A percentile compares a stretch with the other conserved stretches of the same genome.
Evolutionary conservation across 352 stramenopile genomes (phyloP).

Genomic region (Globisporangium cystogenes): DNA sequence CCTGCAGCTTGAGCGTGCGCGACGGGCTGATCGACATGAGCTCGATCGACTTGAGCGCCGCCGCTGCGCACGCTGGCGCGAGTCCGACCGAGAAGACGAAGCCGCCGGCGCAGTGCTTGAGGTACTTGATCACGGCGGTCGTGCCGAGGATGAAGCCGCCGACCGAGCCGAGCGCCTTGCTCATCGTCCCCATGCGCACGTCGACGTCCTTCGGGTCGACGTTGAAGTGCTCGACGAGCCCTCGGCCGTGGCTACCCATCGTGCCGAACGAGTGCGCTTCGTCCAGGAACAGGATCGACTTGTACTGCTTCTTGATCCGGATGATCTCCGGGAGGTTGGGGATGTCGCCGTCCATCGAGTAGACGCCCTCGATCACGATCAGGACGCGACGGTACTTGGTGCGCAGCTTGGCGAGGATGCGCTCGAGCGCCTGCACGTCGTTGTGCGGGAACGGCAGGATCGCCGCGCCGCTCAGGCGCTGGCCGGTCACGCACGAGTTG

Average conservation of each 20-base stretch:
- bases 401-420: slow-evolving; percentile 61
- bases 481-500: slow-evolving; percentile 72
- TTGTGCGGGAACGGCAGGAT: slow-evolving; percentile 80
- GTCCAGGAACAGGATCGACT: slow-evolving; percentile 51
- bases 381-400: slow-evolving; percentile 73
- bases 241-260: slow-evolving; percentile 45
- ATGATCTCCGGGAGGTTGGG: slow-evolving; percentile 46
- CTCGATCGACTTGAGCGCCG: slow-evolving; percentile 62
- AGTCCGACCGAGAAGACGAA: slow-evolving; percentile 81
- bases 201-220: slow-evolving; percentile 43
- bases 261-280: slow-evolving; percentile 68
- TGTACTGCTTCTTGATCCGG: slow-evolving; percentile 65
- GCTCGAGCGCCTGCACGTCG: slow-evolving; percentile 61
- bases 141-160: slow-evolving; percentile 62
- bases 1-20: slow-evolving; percentile 57
- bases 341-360: slow-evolving; percentile 72
- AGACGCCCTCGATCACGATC: slow-evolving; percentile 60
- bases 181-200: slow-evolving; percentile 70
- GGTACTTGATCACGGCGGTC: slow-evolving; percentile 40
- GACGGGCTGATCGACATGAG: slow-evolving; percentile 55
- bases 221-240: slow-evolving; percentile 49
- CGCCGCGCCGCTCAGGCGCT: slow-evolving; percentile 69
- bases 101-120: slow-evolving; percentile 60
- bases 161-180: slow-evolving; percentile 62
- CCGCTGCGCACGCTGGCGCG: slow-evolving; percentile 56